A percentile compares a stretch with the other conserved stretches of the same genome.
phyloP scores from a whole-genome alignment of 1,284 basidiomycete genomes.

The Cryptococcus deneoformans region DNA sequence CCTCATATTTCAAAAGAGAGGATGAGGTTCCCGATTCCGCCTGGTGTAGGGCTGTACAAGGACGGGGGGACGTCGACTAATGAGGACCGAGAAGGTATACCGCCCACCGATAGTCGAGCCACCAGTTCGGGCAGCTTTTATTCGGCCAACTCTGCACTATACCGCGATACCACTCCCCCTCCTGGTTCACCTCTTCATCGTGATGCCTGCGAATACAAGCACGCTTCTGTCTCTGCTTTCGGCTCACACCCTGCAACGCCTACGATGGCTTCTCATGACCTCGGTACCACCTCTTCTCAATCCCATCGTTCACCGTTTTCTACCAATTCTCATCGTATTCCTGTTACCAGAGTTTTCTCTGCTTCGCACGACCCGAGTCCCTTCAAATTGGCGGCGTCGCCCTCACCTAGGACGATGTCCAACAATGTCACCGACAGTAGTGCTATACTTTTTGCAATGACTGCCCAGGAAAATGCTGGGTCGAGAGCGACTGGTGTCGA shows the following conservation, averaged over 20 bases:
- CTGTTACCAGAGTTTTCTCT: too few species aligned
- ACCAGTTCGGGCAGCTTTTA: too few species aligned
- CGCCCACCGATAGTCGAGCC: too few species aligned
- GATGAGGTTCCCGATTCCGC: conserved; percentile 14
- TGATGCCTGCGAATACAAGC: conserved; percentile 10
- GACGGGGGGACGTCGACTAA: not conserved
- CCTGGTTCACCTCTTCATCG: conserved; percentile 7
- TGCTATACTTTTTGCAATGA: not conserved
- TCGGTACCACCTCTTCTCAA: not conserved
- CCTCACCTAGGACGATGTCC: too few species aligned
- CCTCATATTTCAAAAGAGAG: not conserved
- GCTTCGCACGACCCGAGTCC: too few species aligned
- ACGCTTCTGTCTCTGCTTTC: conserved; percentile 14
- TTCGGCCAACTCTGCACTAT: too few species aligned
- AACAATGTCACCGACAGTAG: too few species aligned
- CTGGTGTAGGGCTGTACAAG: conserved; percentile 1
- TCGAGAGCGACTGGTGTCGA: not conserved
- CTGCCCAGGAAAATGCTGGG: not conserved
- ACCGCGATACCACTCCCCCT: not conserved
- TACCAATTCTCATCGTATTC: too few species aligned
- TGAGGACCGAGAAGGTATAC: too few species aligned
- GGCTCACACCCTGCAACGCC: conserved; percentile 14
- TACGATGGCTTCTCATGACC: not conserved
- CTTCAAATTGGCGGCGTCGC: too few species aligned
- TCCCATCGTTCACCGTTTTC: too few species aligned